Evolutionary conservation across 441 rosid genomes (phyloP).

Genomic region (Rhodomyrtus psidioides): DNA sequence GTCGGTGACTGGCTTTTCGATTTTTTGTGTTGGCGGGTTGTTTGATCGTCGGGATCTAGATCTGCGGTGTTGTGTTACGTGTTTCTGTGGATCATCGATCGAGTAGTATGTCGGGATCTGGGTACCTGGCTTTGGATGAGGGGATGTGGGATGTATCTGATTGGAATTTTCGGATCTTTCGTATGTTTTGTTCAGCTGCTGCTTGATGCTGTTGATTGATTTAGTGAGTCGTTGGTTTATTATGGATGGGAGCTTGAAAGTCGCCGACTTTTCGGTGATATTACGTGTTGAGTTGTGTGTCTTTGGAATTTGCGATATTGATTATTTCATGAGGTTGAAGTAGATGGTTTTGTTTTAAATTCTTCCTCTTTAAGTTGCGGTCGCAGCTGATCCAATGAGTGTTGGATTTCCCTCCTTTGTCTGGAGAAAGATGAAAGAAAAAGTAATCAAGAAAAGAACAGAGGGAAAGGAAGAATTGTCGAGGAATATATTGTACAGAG

Average conservation of each 20-base stretch:
- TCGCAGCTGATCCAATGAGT: background rate
- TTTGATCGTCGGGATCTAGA: background rate
- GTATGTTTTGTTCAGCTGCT: background rate
- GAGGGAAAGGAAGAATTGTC: background rate
- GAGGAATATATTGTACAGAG: background rate
- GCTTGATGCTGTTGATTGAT: background rate
- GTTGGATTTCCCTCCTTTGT: background rate
- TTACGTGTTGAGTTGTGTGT: background rate
- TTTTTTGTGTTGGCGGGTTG: background rate
- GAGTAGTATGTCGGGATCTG: background rate
- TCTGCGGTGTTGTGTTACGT: background rate
- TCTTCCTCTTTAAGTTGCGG: background rate
- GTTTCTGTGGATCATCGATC: background rate
- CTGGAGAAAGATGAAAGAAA: background rate
- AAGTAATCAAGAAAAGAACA: background rate
- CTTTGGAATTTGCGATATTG: background rate
- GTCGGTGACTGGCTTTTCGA: background rate
- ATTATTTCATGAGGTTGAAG: background rate
- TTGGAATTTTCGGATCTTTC: background rate
- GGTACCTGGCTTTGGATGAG: background rate
- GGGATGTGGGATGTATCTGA: background rate
- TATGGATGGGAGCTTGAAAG: background rate
- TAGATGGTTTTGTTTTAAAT: background rate
- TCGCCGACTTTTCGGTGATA: background rate
- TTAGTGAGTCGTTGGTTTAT: background rate